These are phyloP conservation scores for Solanum dulcamara DNA, from an alignment of 257 asterid species.

Conservation along the genomic window DNA sequence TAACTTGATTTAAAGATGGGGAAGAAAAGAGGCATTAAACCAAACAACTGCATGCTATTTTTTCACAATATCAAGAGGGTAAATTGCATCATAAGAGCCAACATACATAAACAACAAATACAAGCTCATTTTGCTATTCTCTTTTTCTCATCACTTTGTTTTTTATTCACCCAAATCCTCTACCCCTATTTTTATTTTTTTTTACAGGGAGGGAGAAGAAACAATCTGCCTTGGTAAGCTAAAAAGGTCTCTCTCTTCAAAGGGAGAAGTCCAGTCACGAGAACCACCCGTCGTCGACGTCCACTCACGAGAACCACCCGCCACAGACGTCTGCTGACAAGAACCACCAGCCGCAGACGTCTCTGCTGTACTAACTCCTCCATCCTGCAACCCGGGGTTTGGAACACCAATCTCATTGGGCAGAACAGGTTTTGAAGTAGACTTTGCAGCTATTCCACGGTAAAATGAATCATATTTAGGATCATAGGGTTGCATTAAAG, in stretches of 20 bases:
- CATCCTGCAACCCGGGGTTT: conserved; percentile 40
- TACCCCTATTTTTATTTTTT: conserved; percentile 9
- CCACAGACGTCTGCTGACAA: conserved; percentile 13
- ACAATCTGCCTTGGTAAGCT: conserved; percentile 89
- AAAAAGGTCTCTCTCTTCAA: conserved; percentile 83
- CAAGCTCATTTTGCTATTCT: conserved; percentile 31
- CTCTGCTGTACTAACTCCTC: conserved; percentile 30
- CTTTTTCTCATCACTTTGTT: conserved; percentile 23
- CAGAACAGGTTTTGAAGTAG: conserved; percentile 43
- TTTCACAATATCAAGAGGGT: neutral
- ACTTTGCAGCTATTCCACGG: conserved; percentile 32
- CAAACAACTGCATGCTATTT: neutral
- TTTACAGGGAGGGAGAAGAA: conserved; percentile 66
- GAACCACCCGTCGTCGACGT: conserved; percentile 27
- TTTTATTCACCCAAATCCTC: conserved; percentile 1
- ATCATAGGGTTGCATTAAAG: conserved; percentile 25
- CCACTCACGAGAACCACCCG: conserved; percentile 34
- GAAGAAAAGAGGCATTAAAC: neutral
- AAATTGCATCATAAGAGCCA: conserved; percentile 7
- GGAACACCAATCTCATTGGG: conserved; percentile 27
- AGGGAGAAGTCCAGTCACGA: conserved; percentile 86
- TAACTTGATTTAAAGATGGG: neutral
- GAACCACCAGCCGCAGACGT: conserved; percentile 27
- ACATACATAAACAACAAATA: conserved; percentile 21
- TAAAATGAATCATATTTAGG: conserved; percentile 37